phyloP scores from a whole-genome alignment of 73 alveolate genomes.

The Paramecium sexaurelia region DNA sequence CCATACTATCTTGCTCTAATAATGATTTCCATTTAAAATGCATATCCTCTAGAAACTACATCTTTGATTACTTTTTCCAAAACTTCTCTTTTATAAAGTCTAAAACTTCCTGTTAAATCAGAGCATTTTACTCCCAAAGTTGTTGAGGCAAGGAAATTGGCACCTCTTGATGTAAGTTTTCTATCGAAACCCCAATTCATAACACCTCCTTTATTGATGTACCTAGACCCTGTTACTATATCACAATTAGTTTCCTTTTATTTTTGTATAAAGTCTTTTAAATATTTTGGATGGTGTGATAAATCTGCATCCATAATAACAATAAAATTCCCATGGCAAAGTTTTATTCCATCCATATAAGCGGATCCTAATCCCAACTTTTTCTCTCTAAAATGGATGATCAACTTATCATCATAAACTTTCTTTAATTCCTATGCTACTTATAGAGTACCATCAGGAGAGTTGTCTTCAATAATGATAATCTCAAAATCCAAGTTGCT shows the following conservation, averaged over 20 bases:
- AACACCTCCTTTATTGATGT: slow-evolving; percentile 90
- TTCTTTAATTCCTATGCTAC: slow-evolving; percentile 87
- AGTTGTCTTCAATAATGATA: slow-evolving; percentile 95
- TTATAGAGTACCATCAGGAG: slow-evolving; percentile 96
- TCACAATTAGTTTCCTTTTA: slow-evolving; percentile 89
- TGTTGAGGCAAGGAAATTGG: slow-evolving; percentile 94
- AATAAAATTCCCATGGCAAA: slow-evolving; percentile 90
- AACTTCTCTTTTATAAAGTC: slow-evolving; percentile 87
- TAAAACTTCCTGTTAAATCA: slow-evolving; percentile 97
- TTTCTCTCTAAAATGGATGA: slow-evolving; percentile 91
- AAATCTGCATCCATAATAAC: slow-evolving; percentile 99
- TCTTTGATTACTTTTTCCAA: slow-evolving; percentile 84
- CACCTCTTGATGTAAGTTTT: slow-evolving; percentile 95
- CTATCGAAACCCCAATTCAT: slow-evolving; percentile 97
- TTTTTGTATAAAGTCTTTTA: slow-evolving; percentile 74
- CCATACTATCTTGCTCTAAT: slow-evolving; percentile 91
- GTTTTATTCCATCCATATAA: slow-evolving; percentile 93
- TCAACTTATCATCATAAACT: slow-evolving; percentile 87
- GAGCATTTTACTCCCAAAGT: slow-evolving; percentile 87
- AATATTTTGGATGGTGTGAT: slow-evolving; percentile 94
- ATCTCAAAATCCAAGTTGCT: slow-evolving; percentile 87
- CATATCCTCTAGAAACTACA: slow-evolving; percentile 94
- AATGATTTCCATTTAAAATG: slow-evolving; percentile 98
- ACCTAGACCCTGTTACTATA: slow-evolving; percentile 98
- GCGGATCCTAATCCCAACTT: slow-evolving; percentile 99